Percentiles rank a stretch among this genome's conserved stretches.
Conservation (phyloP, 2,329 filamentous ascomycete species). For the Aspergillus pseudoviridinutans region DNA sequence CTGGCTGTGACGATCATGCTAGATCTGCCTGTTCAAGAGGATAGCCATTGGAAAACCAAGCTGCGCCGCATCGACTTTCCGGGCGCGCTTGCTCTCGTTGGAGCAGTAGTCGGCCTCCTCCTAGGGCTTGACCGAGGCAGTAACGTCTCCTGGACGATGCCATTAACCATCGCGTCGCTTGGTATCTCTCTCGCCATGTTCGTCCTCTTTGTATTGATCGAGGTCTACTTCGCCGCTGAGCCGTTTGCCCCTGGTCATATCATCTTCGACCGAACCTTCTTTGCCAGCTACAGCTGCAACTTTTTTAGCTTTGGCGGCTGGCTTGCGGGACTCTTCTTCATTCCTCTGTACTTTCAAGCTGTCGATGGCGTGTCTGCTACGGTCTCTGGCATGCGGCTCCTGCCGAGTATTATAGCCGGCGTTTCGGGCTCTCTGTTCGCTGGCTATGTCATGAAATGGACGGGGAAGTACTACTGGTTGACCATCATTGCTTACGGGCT, state of each 20-base stretch:
- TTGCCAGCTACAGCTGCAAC: constrained; percentile 67
- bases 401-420: constrained; percentile 61
- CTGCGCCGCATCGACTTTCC: constrained; percentile 68
- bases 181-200: constrained; percentile 57
- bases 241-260: constrained; percentile 73
- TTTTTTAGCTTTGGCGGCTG: constrained; percentile 65
- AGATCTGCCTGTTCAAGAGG: constrained; percentile 55
- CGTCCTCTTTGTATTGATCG: constrained; percentile 63
- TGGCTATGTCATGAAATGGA: constrained; percentile 65
- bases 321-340: constrained; percentile 62
- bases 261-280: constrained; percentile 63
- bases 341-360: constrained; percentile 76
- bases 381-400: constrained; percentile 59
- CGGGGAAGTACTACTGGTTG: constrained; percentile 67
- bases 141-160: constrained; percentile 64
- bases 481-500: constrained; percentile 56
- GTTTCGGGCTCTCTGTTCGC: constrained; percentile 62
- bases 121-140: constrained; percentile 69
- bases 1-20: constrained; percentile 60
- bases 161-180: constrained; percentile 56
- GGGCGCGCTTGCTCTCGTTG: constrained; percentile 63
- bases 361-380: constrained; percentile 62
- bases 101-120: constrained; percentile 62
- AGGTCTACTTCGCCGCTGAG: constrained; percentile 62
- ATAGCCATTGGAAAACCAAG: constrained; percentile 62